phyloP scores from a whole-genome alignment of 305 asterid species.

The Solanum hybrid region DNA sequence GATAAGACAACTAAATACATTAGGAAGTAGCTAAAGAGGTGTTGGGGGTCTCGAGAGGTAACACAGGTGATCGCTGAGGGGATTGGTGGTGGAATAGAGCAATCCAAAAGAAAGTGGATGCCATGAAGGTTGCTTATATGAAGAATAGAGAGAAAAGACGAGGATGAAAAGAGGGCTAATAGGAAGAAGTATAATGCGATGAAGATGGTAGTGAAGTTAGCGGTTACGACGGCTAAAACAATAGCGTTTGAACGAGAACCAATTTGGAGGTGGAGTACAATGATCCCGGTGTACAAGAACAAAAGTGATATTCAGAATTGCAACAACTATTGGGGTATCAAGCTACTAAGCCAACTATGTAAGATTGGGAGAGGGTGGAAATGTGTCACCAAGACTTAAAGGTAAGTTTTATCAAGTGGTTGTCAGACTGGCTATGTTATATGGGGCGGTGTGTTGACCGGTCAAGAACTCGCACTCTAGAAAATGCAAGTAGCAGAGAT shows the following conservation, averaged over 20 bases:
- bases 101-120: background rate
- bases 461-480: background rate
- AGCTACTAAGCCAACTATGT: background rate
- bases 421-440: background rate
- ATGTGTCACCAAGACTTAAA: background rate
- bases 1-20: background rate
- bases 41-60: background rate
- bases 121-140: background rate
- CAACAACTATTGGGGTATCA: background rate
- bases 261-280: background rate
- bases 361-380: background rate
- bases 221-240: background rate
- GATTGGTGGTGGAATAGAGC: background rate
- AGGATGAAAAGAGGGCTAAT: background rate
- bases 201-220: background rate
- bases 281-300: background rate
- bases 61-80: background rate
- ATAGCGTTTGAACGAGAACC: background rate
- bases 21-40: background rate
- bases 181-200: background rate
- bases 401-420: background rate
- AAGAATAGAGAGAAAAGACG: background rate
- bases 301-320: background rate
- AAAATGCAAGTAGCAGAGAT: background rate
- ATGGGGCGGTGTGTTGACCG: background rate